phyloP scores from a whole-genome alignment of 306 rosid genomes.

The Medicago truncatula region MtrunA17r5.0-ANR NC_053042.1:28291001-28291500 shows the following conservation, averaged over 20 bases:
- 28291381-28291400: slow-evolving; percentile 40
- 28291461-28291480: slow-evolving; percentile 34
- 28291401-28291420: slow-evolving; percentile 39
- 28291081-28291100: slow-evolving; percentile 80
- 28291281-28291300: slow-evolving; percentile 58
- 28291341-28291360: slow-evolving; percentile 61
- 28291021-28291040: slow-evolving; percentile 78
- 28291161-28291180: slow-evolving; percentile 70
- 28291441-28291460: slow-evolving; percentile 40
- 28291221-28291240: slow-evolving; percentile 69
- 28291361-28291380: slow-evolving; percentile 51
- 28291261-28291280: slow-evolving; percentile 52
- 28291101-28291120: slow-evolving; percentile 60
- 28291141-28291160: slow-evolving; percentile 66
- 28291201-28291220: slow-evolving; percentile 72
- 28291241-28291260: slow-evolving; percentile 67
- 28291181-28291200: slow-evolving; percentile 78
- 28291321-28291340: slow-evolving; percentile 50
- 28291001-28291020: slow-evolving; percentile 65
- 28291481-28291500: slow-evolving; percentile 48
- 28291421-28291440: slow-evolving; percentile 36
- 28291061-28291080: slow-evolving; percentile 78
- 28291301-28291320: slow-evolving; percentile 71
- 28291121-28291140: slow-evolving; percentile 72
- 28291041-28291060: slow-evolving; percentile 59